Percentiles rank a stretch among this genome's conserved stretches.
These are phyloP conservation scores for Rhizophagus prolifer DNA, from an alignment of 192 early-diverging fungal genomes.

Conservation along the genomic window DNA sequence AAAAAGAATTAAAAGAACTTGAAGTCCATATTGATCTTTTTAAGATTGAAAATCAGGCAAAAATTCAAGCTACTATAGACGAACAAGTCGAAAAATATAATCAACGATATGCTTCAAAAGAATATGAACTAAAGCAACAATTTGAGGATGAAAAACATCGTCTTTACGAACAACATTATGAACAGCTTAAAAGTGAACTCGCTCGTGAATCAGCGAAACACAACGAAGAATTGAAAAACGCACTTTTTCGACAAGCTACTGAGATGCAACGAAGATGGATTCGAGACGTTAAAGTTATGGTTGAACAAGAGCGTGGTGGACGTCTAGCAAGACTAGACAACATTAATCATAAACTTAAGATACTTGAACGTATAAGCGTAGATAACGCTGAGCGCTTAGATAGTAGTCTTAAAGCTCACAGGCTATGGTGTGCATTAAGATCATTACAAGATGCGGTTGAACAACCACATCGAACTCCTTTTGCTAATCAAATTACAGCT, in stretches of 20 bases:
- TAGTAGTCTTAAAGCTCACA: constrained; percentile 60
- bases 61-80: constrained; percentile 45
- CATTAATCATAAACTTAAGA: constrained; percentile 72
- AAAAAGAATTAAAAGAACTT: not conserved
- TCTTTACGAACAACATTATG: constrained; percentile 41
- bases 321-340: constrained; percentile 85
- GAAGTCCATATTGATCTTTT: constrained; percentile 47
- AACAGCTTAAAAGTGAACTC: constrained; percentile 42
- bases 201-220: constrained; percentile 32
- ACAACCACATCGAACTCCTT: constrained; percentile 52
- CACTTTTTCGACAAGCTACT: constrained; percentile 65
- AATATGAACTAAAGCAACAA: constrained; percentile 51
- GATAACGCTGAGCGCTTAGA: constrained; percentile 70
- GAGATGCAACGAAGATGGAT: constrained; percentile 78
- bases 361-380: constrained; percentile 66
- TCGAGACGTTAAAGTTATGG: constrained; percentile 70
- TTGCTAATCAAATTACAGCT: constrained; percentile 70
- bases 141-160: constrained; percentile 43
- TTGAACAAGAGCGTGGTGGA: constrained; percentile 89
- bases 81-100: constrained; percentile 48
- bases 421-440: constrained; percentile 62
- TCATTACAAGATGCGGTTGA: constrained; percentile 60
- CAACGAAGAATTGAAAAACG: constrained; percentile 56
- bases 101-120: constrained; percentile 62
- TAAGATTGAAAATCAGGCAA: constrained; percentile 42